Base-by-base conservation (phyloP, 306 rosid genomes). In the Malus fusca region DNA sequence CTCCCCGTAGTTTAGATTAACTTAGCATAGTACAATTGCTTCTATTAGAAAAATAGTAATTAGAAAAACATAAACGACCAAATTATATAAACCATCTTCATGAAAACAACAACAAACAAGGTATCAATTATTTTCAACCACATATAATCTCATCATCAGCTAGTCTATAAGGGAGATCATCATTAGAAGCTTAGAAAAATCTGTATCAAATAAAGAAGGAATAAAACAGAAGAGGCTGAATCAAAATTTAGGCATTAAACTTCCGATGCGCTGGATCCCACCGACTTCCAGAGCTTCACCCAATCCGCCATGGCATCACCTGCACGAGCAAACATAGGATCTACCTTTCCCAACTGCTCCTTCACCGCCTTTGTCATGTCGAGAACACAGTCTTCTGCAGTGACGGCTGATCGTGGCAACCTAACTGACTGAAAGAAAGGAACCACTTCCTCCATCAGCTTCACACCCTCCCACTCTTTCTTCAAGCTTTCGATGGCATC, bases 381-480 rank as follows among this genome's bases (percentile, higher is more conserved):
- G 1, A 85, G 64, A 66, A 96, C 87, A 53, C 98, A 96, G 74
- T 84, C 97, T 80, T 90, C 97, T 6, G 89, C 88, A 3, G 88
- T 90, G 15, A 80, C 75, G 30, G 93, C 93, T n/a, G 97, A 75
- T 78, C 63, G 87, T 14, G 91, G 79, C 65, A 92, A 71, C 84
- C 82, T 85, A 28, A 92, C 74, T 28, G 99, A 82, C 80, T 96
- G 96, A 85, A 96, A 96, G 90, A 96, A 92, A 67, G 99, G 99
- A 69, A 96, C 93, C 63, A 90, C 89, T 28, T 96, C 91, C 88
- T 96, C 99, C 99, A 96, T 92, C 75, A 90, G 75, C 78, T 89
- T 96, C 85, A 96, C 96, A 67, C 99, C 99, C 81, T 96, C 91
- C 99, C 99, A 92, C 83, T 96, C 98, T 85, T 96, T 96, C 86